Conservation (phyloP, 352 stramenopile species). For the Globisporangium megalacanthum region DNA sequence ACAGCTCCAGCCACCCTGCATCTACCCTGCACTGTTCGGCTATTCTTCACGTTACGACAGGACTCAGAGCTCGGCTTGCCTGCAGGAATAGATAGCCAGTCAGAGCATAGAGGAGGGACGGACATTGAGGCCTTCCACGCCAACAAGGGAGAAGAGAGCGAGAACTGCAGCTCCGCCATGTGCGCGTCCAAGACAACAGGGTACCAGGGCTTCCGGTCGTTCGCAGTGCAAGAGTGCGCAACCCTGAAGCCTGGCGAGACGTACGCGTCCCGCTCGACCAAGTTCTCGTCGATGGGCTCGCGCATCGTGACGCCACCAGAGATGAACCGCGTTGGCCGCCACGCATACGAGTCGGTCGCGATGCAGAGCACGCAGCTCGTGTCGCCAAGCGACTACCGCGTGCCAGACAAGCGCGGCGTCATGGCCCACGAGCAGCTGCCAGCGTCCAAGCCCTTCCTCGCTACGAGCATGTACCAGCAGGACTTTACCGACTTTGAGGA, state of each 20-base stretch:
- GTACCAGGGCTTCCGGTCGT: slow-evolving; percentile 79
- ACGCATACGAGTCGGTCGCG: slow-evolving; percentile 49
- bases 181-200: slow-evolving; percentile 45
- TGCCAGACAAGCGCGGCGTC: slow-evolving; percentile 54
- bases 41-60: background rate
- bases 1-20: too few relatives aligned
- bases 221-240: slow-evolving; percentile 54
- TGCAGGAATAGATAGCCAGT: too few relatives aligned
- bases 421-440: slow-evolving; percentile 34
- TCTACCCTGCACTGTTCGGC: background rate
- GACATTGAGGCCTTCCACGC: background rate
- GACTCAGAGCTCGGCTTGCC: background rate
- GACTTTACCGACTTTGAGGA: slow-evolving; percentile 58
- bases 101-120: too few relatives aligned
- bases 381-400: slow-evolving; percentile 50
- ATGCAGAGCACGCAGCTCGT: slow-evolving; percentile 38
- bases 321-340: slow-evolving; percentile 49
- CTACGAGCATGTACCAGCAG: slow-evolving; percentile 50
- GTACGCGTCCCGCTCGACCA: slow-evolving; percentile 56
- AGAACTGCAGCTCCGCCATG: slow-evolving; percentile 12
- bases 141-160: background rate
- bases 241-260: slow-evolving; percentile 76
- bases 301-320: slow-evolving; percentile 50
- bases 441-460: slow-evolving; percentile 48
- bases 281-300: slow-evolving; percentile 77